A percentile compares a stretch with the other conserved stretches of the same genome.
phyloP scores from a whole-genome alignment of 805 yeast species.

The Candida hispaniensis region DNA sequence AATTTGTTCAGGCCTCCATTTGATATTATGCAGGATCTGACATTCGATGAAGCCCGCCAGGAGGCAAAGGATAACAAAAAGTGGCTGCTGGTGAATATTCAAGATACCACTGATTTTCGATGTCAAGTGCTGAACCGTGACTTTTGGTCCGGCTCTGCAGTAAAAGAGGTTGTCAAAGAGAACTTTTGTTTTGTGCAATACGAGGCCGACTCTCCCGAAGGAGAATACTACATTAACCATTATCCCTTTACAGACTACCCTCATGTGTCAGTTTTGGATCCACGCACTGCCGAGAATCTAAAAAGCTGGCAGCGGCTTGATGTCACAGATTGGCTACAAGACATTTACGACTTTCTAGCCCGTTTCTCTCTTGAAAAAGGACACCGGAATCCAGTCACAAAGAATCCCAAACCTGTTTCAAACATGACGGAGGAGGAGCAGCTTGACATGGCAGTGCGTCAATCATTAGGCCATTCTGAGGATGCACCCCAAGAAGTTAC shows the following conservation, averaged over 20 bases:
- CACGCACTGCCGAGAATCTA: constrained; percentile 88
- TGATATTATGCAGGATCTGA: constrained; percentile 62
- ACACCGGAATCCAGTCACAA: constrained; percentile 47
- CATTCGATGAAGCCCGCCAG: constrained; percentile 61
- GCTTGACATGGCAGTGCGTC: constrained; percentile 59
- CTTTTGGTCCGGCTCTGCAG: constrained; percentile 65
- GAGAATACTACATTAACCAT: constrained; percentile 57
- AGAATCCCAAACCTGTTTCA: constrained; percentile 41
- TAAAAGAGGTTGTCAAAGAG: constrained; percentile 53
- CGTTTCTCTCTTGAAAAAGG: constrained; percentile 54
- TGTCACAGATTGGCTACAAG: constrained; percentile 49
- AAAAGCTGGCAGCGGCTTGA: constrained; percentile 63
- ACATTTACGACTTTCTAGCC: constrained; percentile 57
- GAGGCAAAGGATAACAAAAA: constrained; percentile 53
- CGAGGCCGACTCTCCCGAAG: constrained; percentile 65
- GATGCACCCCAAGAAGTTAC: constrained; percentile 21
- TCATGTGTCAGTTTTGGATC: constrained; percentile 85
- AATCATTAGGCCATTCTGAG: constrained; percentile 39
- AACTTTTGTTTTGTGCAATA: constrained; percentile 80
- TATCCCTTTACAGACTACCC: constrained; percentile 69
- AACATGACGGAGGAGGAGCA: constrained; percentile 81
- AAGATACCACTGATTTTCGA: constrained; percentile 71
- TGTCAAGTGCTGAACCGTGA: constrained; percentile 90
- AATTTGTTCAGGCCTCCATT: constrained; percentile 86
- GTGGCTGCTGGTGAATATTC: constrained; percentile 84